Evolutionary conservation across 2,329 filamentous ascomycete species (phyloP).

Genomic region (Thyridium curvatum): DNA sequence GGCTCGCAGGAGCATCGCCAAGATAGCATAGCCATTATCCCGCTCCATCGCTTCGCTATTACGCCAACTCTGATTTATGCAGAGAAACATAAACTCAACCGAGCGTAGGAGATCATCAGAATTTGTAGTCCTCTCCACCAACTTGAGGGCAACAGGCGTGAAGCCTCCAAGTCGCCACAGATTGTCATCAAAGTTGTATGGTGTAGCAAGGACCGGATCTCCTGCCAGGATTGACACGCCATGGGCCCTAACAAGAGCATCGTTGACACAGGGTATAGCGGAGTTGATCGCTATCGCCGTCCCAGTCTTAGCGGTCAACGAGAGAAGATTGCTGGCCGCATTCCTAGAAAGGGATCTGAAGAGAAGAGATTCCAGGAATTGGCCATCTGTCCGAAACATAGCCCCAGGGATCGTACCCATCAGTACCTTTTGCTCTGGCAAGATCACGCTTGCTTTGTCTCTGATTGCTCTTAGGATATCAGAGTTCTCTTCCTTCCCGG

Average conservation of each 20-base stretch:
- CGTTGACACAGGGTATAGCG: conserved; percentile 79
- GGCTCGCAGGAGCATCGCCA: conserved; percentile 75
- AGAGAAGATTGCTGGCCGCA: conserved; percentile 61
- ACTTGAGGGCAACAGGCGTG: conserved; percentile 73
- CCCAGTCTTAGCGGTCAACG: conserved; percentile 65
- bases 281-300: conserved; percentile 83
- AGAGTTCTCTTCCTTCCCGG: conserved; percentile 83
- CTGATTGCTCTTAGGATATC: conserved; percentile 88
- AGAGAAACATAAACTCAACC: conserved; percentile 77
- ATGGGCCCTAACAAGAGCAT: conserved; percentile 74
- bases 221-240: conserved; percentile 80
- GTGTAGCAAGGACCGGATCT: conserved; percentile 72
- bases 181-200: conserved; percentile 83
- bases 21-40: conserved; percentile 85
- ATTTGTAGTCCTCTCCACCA: conserved; percentile 71
- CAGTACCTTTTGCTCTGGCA: conserved; percentile 76
- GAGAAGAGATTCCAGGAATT: conserved; percentile 70
- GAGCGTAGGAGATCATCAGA: conserved; percentile 67
- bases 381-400: conserved; percentile 75
- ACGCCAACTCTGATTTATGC: conserved; percentile 86
- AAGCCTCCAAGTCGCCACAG: conserved; percentile 93
- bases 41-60: conserved; percentile 98
- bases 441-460: conserved; percentile 72
- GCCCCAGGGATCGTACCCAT: conserved; percentile 78
- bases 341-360: conserved; percentile 69